Conservation (phyloP, 2,329 filamentous ascomycete genomes). For the Microdochium bolleyi region DNA sequence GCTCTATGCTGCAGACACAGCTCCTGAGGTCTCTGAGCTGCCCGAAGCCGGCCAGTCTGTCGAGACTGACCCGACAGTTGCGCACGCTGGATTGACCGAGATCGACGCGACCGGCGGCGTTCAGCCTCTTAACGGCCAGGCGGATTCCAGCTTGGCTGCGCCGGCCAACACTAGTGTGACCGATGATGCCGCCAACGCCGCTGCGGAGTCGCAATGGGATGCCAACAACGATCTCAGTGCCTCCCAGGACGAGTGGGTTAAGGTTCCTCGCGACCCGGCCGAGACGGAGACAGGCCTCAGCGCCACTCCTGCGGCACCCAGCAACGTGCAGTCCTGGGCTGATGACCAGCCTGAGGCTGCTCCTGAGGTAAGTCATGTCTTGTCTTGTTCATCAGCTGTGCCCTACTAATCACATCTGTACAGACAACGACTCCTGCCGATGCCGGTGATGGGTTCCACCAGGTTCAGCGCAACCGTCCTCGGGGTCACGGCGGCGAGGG, state of each 20-base stretch:
- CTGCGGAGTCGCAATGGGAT: conserved; percentile 62
- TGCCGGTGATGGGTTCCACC: conserved; percentile 21
- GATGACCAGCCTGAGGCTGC: conserved; percentile 62
- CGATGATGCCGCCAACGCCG: conserved; percentile 48
- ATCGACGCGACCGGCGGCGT: conserved; percentile 41
- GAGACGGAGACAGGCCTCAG: conserved; percentile 64
- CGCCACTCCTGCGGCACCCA: conserved; percentile 48
- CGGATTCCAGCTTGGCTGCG: conserved; percentile 21
- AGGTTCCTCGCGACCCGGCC: conserved; percentile 62
- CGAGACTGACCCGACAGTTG: conserved; percentile 58
- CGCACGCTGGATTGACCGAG: conserved; percentile 61
- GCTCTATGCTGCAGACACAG: conserved; percentile 22
- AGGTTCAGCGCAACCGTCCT: conserved; percentile 21
- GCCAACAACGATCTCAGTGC: conserved; percentile 30
- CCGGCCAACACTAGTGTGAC: conserved; percentile 42
- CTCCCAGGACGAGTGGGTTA: conserved; percentile 66
- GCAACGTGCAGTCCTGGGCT: conserved; percentile 65
- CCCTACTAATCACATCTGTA: conserved; percentile 4
- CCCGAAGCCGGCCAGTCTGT: conserved; percentile 19
- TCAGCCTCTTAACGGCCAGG: conserved; percentile 31
- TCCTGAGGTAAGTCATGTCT: conserved; percentile 28
- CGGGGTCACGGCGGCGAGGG: conserved; percentile 20
- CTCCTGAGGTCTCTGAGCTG: conserved; percentile 23
- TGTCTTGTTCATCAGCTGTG: not conserved
- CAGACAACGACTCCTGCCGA: conserved; percentile 13